Conservation (phyloP, 2,329 filamentous ascomycete species). For the Fusarium sp. region DNA sequence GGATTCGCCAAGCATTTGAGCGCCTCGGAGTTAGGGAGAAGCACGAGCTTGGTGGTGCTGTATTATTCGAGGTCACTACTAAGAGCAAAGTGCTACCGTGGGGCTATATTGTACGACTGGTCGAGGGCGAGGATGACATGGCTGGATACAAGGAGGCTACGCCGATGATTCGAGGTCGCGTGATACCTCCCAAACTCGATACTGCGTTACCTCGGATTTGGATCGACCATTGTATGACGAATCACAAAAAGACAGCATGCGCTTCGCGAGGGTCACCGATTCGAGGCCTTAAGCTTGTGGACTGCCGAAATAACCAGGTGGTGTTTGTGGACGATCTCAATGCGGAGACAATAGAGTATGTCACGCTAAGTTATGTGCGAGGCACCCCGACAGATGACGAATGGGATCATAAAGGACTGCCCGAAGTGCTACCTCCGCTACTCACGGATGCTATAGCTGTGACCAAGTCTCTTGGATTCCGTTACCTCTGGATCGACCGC, state of each 20-base stretch:
- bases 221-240: constrained; percentile 51
- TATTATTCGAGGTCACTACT: constrained; percentile 54
- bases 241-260: constrained; percentile 47
- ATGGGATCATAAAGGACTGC: constrained; percentile 37
- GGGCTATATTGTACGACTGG: constrained; percentile 52
- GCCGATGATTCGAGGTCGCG: constrained; percentile 48
- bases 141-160: constrained; percentile 39
- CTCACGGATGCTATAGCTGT: constrained; percentile 52
- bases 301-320: constrained; percentile 48
- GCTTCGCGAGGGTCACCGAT: constrained; percentile 32
- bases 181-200: constrained; percentile 49
- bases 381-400: constrained; percentile 39
- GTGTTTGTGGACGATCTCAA: constrained; percentile 48
- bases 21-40: constrained; percentile 53
- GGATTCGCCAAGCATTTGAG: constrained; percentile 55
- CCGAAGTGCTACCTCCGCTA: constrained; percentile 46
- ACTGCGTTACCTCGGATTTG: constrained; percentile 49
- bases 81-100: constrained; percentile 53
- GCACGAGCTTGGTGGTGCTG: constrained; percentile 52
- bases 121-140: constrained; percentile 42
- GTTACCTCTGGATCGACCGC: constrained; percentile 55
- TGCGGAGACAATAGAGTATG: constrained; percentile 45
- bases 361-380: constrained; percentile 54
- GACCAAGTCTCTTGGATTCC: constrained; percentile 50
- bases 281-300: constrained; percentile 50